Percentiles rank a stretch among this genome's conserved stretches.
phyloP scores from a whole-genome alignment of 2,329 filamentous ascomycete species.

The Microascus cirrosus region DNA sequence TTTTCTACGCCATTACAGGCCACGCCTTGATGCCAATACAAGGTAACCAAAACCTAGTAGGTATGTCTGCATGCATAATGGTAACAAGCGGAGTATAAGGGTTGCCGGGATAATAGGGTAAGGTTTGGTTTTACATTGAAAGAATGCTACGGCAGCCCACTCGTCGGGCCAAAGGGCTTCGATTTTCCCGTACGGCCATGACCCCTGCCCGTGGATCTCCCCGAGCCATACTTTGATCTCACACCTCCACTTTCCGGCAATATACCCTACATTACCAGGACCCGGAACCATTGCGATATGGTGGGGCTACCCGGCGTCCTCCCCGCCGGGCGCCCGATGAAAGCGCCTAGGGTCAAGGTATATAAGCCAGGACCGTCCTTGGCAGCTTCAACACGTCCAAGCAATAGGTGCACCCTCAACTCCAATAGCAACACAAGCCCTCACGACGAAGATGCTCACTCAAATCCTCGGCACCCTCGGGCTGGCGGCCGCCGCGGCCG shows the following conservation, averaged over 20 bases:
- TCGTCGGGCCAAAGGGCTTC: neutral
- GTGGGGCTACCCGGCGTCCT: neutral
- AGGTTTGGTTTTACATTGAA: neutral
- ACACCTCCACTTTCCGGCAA: neutral
- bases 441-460: slow-evolving; percentile 12
- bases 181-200: neutral
- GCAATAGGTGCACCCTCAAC: neutral
- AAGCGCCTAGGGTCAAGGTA: too few relatives aligned
- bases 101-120: neutral
- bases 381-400: neutral
- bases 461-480: slow-evolving; percentile 12
- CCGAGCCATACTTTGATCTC: neutral
- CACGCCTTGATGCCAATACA: neutral
- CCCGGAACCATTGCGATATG: neutral
- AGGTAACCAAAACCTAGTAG: too few relatives aligned
- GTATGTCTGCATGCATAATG: too few relatives aligned
- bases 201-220: neutral
- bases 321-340: too few relatives aligned
- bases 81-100: too few relatives aligned
- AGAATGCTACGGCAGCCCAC: neutral
- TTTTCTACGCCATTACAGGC: neutral
- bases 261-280: neutral
- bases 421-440: slow-evolving; percentile 1
- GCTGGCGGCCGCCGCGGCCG: slow-evolving; percentile 15
- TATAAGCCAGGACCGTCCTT: neutral